These are phyloP conservation scores for Neurospora crassa DNA, from an alignment of 2,329 filamentous ascomycete species.

Conservation along the genomic window DNA sequence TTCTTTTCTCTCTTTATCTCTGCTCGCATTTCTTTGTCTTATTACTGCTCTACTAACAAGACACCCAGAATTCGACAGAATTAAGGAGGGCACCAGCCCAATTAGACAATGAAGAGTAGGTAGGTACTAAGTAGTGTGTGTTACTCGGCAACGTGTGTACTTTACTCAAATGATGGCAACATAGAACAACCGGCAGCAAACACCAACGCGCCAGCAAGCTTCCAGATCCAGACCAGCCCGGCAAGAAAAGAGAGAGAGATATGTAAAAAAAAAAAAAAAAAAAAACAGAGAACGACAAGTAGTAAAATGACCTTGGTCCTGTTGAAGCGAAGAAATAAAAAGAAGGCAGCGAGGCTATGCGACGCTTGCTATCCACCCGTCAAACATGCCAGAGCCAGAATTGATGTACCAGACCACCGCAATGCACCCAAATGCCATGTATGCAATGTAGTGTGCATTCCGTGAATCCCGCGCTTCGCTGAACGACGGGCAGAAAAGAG, in stretches of 20 bases:
- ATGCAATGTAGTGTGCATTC: neutral
- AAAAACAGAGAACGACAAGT: neutral
- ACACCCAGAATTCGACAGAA: neutral
- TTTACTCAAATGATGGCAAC: neutral
- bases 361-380: neutral
- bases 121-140: neutral
- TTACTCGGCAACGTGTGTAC: neutral
- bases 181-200: neutral
- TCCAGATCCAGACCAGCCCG: neutral
- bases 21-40: neutral
- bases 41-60: neutral
- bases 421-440: neutral
- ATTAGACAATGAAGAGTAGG: neutral
- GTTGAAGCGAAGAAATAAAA: neutral
- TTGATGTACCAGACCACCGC: neutral
- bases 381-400: neutral
- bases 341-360: neutral
- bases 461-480: neutral
- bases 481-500: neutral
- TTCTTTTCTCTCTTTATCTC: neutral
- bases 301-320: neutral
- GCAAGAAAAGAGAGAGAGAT: neutral
- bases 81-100: neutral
- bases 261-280: neutral
- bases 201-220: neutral